These are phyloP conservation scores for Darksidea phi DNA, from an alignment of 495 filamentous ascomycete genomes.

Conservation along the genomic window DNA sequence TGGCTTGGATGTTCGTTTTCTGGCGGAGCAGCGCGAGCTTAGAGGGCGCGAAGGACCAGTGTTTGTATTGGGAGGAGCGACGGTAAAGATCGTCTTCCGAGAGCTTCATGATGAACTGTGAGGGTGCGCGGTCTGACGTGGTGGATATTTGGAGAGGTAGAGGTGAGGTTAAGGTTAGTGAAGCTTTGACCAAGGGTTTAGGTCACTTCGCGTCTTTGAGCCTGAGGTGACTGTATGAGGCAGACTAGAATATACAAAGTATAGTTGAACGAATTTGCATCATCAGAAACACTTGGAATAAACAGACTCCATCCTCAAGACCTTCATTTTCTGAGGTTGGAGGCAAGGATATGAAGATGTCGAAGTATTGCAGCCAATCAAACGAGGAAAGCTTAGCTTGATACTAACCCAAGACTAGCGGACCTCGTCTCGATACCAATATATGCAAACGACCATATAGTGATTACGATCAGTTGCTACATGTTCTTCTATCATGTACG, in stretches of 20 bases:
- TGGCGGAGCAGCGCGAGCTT: slow-evolving; percentile 66
- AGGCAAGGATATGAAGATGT: background rate
- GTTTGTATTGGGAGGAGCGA: slow-evolving; percentile 81
- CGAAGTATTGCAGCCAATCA: background rate
- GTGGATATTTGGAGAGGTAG: background rate
- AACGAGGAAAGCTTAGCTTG: background rate
- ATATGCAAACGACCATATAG: too few relatives aligned
- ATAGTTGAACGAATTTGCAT: too few relatives aligned
- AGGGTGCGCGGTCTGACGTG: background rate
- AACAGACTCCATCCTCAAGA: too few relatives aligned
- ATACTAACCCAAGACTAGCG: background rate
- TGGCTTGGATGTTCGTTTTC: slow-evolving; percentile 72
- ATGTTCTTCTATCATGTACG: too few relatives aligned
- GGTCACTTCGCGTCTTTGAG: too few relatives aligned
- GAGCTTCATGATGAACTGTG: slow-evolving; percentile 41
- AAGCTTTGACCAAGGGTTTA: background rate
- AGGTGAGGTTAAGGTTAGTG: background rate
- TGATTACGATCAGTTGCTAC: too few relatives aligned
- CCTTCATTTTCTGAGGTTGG: too few relatives aligned
- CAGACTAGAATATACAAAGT: too few relatives aligned
- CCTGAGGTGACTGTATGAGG: too few relatives aligned
- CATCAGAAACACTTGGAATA: too few relatives aligned
- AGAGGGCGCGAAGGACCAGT: slow-evolving; percentile 88
- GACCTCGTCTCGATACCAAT: too few relatives aligned
- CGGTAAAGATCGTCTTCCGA: slow-evolving; percentile 89